phyloP scores from a whole-genome alignment of 1,284 basidiomycete species.

The Flammula alnicola region DNA sequence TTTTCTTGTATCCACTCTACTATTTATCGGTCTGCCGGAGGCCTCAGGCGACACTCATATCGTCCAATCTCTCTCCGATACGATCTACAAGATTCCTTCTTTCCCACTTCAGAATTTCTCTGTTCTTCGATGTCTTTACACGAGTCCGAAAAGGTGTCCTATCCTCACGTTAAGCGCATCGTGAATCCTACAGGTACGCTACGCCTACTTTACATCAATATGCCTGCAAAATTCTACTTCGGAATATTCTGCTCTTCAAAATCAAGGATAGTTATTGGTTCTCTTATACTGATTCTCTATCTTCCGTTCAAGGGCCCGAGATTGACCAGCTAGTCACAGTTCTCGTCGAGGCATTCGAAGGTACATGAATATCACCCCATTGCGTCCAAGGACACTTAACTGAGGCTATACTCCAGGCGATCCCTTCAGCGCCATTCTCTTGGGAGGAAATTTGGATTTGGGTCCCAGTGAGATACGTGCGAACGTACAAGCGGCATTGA shows the following conservation, averaged over 20 bases:
- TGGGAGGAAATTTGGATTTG: slow-evolving; percentile 27
- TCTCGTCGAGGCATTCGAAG: not conserved
- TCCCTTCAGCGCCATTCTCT: slow-evolving; percentile 25
- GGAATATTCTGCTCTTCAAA: not conserved
- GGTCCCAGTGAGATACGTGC: slow-evolving; percentile 20
- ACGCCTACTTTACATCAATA: not conserved
- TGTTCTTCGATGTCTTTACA: too few species aligned
- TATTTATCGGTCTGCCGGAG: too few species aligned
- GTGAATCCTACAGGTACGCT: not conserved
- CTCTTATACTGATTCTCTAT: too few species aligned
- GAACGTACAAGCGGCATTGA: slow-evolving; percentile 22
- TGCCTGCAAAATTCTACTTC: not conserved
- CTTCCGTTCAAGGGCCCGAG: not conserved
- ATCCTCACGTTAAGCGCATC: not conserved
- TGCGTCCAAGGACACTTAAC: not conserved
- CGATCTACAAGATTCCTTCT: too few species aligned
- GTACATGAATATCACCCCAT: not conserved
- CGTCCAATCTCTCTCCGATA: too few species aligned
- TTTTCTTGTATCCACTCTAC: too few species aligned
- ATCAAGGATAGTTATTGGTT: not conserved
- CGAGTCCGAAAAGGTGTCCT: too few species aligned
- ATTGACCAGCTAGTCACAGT: not conserved
- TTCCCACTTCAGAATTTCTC: too few species aligned
- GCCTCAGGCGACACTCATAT: too few species aligned
- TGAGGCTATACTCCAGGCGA: slow-evolving; percentile 19